A percentile compares a stretch with the other conserved stretches of the same genome.
phyloP scores from a whole-genome alignment of 768 basidiomycete genomes.

The Tulasnella sp. region DNA sequence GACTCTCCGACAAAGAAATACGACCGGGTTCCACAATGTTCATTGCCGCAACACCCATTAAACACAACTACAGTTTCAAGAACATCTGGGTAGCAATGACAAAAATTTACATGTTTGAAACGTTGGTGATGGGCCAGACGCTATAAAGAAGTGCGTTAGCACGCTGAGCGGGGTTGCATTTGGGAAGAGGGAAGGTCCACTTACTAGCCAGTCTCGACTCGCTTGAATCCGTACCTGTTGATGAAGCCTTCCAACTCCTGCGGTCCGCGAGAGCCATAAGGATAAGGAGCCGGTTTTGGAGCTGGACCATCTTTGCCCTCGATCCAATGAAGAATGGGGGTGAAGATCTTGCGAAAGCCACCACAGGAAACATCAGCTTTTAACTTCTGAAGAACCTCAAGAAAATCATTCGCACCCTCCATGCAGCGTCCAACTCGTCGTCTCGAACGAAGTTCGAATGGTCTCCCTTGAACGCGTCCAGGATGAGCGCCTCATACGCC shows the following conservation, averaged over 20 bases:
- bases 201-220: conserved; percentile 67
- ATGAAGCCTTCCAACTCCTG: conserved; percentile 75
- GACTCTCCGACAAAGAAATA: neutral
- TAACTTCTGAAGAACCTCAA: neutral
- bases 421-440: conserved; percentile 95
- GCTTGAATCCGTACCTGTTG: conserved; percentile 69
- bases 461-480: conserved; percentile 95
- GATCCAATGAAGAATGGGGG: conserved; percentile 93
- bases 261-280: conserved; percentile 95
- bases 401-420: conserved; percentile 65
- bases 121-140: conserved; percentile 68
- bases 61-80: neutral
- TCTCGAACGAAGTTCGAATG: conserved; percentile 98
- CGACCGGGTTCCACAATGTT: neutral
- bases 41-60: neutral
- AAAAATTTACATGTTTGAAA: neutral
- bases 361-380: conserved; percentile 2
- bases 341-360: conserved; percentile 67
- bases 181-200: conserved; percentile 37
- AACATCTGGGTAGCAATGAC: neutral
- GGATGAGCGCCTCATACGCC: conserved; percentile 91
- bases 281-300: conserved; percentile 74
- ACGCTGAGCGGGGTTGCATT: neutral
- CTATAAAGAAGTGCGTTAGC: conserved; percentile 40
- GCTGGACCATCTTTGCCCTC: conserved; percentile 65